phyloP scores from a whole-genome alignment of 306 rosid species.

The Inga oerstediana region DNA sequence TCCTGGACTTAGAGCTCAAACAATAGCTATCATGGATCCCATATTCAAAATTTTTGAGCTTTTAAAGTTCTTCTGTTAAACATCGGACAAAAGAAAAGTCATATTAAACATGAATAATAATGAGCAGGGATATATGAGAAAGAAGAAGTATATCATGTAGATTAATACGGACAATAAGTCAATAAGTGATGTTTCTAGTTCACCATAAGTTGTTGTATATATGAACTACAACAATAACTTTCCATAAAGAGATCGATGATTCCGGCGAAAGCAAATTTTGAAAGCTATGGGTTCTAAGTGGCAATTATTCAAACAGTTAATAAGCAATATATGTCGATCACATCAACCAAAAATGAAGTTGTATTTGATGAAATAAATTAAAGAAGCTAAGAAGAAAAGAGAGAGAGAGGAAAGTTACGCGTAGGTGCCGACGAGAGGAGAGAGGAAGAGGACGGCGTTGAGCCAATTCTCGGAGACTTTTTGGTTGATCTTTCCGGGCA shows the following conservation, averaged over 20 bases:
- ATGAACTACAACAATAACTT: background rate
- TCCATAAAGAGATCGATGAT: background rate
- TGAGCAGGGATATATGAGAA: background rate
- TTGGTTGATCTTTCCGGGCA: slow-evolving; percentile 58
- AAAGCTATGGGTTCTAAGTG: background rate
- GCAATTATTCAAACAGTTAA: background rate
- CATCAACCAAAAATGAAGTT: background rate
- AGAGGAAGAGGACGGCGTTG: slow-evolving; percentile 49
- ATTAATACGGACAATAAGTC: background rate
- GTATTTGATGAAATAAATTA: background rate
- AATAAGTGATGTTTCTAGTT: background rate
- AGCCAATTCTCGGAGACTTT: slow-evolving; percentile 69
- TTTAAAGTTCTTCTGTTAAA: background rate
- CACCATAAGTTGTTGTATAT: background rate
- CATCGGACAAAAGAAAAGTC: background rate
- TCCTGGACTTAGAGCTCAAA: background rate
- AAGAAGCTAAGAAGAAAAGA: background rate
- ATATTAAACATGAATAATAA: background rate
- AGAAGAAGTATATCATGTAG: background rate
- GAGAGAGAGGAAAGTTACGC: slow-evolving; percentile 32
- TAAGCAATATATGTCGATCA: background rate
- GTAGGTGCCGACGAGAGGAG: slow-evolving; percentile 52
- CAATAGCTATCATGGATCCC: background rate
- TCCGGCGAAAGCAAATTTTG: background rate
- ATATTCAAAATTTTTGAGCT: background rate